A percentile compares a stretch with the other conserved stretches of the same genome.
These are phyloP conservation scores for Fusarium domesticum DNA, from an alignment of 2,329 filamentous ascomycete species.

Conservation along the genomic window DNA sequence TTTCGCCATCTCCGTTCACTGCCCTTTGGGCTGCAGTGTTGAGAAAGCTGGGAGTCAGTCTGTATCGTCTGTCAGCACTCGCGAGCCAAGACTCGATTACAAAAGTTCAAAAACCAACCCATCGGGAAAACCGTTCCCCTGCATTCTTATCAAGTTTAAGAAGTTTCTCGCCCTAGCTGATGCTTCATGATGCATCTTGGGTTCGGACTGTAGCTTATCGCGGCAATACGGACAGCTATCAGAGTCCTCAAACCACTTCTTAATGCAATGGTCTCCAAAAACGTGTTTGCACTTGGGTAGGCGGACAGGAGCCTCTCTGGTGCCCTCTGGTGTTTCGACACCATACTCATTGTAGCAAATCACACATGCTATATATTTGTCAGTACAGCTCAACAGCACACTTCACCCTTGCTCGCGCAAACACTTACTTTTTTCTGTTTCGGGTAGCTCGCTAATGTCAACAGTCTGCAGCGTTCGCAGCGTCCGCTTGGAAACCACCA, in stretches of 20 bases:
- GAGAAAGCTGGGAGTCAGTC: constrained; percentile 14
- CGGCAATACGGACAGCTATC: constrained; percentile 64
- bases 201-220: constrained; percentile 55
- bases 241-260: constrained; percentile 62
- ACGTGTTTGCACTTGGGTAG: constrained; percentile 62
- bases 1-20: neutral
- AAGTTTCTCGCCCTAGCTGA: constrained; percentile 30
- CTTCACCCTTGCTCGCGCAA: neutral
- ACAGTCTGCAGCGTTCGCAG: constrained; percentile 48
- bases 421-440: constrained; percentile 47
- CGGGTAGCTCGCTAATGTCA: constrained; percentile 42
- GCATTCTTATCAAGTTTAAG: constrained; percentile 32
- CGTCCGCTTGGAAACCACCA: constrained; percentile 47
- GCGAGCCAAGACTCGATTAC: neutral
- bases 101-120: constrained; percentile 19
- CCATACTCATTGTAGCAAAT: constrained; percentile 66
- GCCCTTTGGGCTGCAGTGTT: constrained; percentile 17
- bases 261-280: constrained; percentile 63
- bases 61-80: constrained; percentile 13
- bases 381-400: constrained; percentile 1
- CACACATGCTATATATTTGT: constrained; percentile 47
- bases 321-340: constrained; percentile 54
- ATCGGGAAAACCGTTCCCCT: constrained; percentile 20
- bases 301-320: constrained; percentile 54
- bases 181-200: constrained; percentile 20